These are phyloP conservation scores for Eimeria sp. DNA, from an alignment of 169 alveolate genomes.

Conservation along the genomic window DNA sequence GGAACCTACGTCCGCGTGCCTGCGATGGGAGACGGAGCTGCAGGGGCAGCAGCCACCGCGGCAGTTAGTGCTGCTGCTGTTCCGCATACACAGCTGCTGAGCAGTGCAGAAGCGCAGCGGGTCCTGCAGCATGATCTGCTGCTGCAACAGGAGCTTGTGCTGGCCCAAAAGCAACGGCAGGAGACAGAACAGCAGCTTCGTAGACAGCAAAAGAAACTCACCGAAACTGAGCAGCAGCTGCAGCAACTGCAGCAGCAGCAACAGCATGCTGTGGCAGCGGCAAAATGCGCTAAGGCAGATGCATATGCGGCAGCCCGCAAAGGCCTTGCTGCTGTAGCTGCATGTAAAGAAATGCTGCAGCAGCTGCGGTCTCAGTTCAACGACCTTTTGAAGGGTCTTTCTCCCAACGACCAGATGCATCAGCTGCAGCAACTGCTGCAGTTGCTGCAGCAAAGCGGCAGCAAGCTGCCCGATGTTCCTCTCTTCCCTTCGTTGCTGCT, in stretches of 20 bases:
- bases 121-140: background rate
- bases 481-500: slow-evolving; percentile 28
- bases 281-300: background rate
- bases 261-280: slow-evolving; percentile 10
- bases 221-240: slow-evolving; percentile 8
- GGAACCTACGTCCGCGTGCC: slow-evolving; percentile 27
- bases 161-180: background rate
- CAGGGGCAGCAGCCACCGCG: slow-evolving; percentile 27
- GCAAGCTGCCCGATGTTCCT: slow-evolving; percentile 31
- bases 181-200: slow-evolving; percentile 31
- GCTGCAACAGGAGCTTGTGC: slow-evolving; percentile 24
- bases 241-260: slow-evolving; percentile 50
- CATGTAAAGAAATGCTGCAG: slow-evolving; percentile 58
- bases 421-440: slow-evolving; percentile 59
- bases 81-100: background rate
- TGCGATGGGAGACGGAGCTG: background rate
- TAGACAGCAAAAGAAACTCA: slow-evolving; percentile 1
- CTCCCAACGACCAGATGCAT: slow-evolving; percentile 35
- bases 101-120: background rate
- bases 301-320: slow-evolving; percentile 8
- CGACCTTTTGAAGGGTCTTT: slow-evolving; percentile 11
- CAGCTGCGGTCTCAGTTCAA: slow-evolving; percentile 12
- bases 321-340: slow-evolving; percentile 49
- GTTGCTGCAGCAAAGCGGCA: slow-evolving; percentile 49
- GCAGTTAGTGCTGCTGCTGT: background rate